A percentile compares a stretch with the other conserved stretches of the same genome.
Conservation (phyloP, 2,329 filamentous ascomycete genomes). For the Colletotrichum musae region DNA sequence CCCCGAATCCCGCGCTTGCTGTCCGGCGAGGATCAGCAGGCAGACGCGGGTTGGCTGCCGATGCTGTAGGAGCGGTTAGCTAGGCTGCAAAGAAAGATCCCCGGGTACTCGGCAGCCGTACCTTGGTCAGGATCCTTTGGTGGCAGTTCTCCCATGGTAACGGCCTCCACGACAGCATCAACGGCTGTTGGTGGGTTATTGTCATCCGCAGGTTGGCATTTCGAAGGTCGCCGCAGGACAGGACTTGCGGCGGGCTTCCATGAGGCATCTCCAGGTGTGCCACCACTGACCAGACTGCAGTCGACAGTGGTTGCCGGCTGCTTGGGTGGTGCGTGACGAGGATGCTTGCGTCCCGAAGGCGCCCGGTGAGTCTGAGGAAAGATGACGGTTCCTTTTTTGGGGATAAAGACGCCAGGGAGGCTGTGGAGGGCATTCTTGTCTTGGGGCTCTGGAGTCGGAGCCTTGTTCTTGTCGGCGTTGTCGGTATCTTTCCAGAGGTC, state of each 20-base stretch:
- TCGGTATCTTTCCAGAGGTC: neutral
- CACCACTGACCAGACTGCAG: neutral
- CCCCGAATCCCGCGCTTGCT: neutral
- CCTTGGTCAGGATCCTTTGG: neutral
- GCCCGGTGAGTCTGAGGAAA: neutral
- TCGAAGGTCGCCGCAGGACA: neutral
- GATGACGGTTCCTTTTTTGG: neutral
- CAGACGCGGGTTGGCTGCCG: neutral
- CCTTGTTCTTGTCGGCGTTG: neutral
- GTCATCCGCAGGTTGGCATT: neutral
- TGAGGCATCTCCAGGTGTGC: neutral
- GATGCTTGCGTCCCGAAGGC: neutral
- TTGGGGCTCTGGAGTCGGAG: neutral
- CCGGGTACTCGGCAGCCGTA: neutral
- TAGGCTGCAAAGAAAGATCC: neutral
- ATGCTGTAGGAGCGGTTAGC: neutral
- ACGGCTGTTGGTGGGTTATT: neutral
- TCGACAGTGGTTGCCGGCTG: neutral
- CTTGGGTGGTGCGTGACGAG: neutral
- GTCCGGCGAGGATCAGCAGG: neutral
- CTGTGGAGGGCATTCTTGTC: neutral
- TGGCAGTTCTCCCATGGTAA: neutral
- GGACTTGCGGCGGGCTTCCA: neutral
- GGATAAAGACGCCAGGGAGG: neutral
- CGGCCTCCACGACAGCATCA: neutral